Evolutionary conservation across 2,329 filamentous ascomycete species (phyloP).

Genomic region (Intubia oerlemansii): DNA sequence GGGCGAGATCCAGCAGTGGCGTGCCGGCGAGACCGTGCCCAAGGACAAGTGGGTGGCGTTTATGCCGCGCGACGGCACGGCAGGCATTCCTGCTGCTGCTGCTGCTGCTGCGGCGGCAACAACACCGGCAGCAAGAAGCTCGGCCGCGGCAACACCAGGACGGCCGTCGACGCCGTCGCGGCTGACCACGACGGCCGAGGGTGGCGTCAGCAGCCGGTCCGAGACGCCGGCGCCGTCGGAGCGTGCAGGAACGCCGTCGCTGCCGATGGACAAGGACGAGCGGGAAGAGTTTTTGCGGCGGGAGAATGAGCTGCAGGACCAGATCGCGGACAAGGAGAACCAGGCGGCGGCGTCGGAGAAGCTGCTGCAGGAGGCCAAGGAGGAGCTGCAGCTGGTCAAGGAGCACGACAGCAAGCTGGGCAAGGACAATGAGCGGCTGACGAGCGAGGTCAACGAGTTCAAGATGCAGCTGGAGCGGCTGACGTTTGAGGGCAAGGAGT

Average conservation of each 20-base stretch:
- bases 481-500: slow-evolving; percentile 90
- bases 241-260: slow-evolving; percentile 65
- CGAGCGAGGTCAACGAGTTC: slow-evolving; percentile 71
- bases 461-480: slow-evolving; percentile 95
- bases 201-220: slow-evolving; percentile 39
- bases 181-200: slow-evolving; percentile 22
- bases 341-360: slow-evolving; percentile 63
- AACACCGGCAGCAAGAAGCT: slow-evolving; percentile 22
- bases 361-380: slow-evolving; percentile 59
- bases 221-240: slow-evolving; percentile 52
- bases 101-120: slow-evolving; percentile 21
- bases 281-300: slow-evolving; percentile 85
- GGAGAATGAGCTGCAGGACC: slow-evolving; percentile 94
- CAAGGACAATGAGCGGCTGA: slow-evolving; percentile 78
- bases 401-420: slow-evolving; percentile 66
- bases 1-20: slow-evolving; percentile 70
- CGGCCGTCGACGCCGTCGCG: slow-evolving; percentile 32
- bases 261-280: slow-evolving; percentile 87
- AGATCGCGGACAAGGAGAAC: slow-evolving; percentile 81
- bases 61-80: slow-evolving; percentile 29
- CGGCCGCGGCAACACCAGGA: slow-evolving; percentile 29
- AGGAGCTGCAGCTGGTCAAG: slow-evolving; percentile 68
- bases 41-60: slow-evolving; percentile 72
- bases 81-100: slow-evolving; percentile 19
- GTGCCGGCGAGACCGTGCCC: slow-evolving; percentile 69